Base-by-base conservation (phyloP, 805 yeast species). In the Debaryomyces maramus region DNA sequence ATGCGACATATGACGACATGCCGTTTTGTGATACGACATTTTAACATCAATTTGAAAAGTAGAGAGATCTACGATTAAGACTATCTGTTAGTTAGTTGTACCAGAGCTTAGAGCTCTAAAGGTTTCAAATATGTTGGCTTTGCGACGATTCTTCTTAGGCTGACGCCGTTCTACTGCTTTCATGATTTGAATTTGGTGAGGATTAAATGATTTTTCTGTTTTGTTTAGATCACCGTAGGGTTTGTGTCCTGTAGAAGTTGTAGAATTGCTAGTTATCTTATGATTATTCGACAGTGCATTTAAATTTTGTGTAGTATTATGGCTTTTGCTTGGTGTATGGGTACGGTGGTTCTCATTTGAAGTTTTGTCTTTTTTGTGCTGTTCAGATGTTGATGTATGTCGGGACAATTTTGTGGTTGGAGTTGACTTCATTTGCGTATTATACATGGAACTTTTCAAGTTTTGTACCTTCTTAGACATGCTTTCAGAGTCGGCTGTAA, bases 321-420 rank as follows among this genome's bases (percentile, higher is more conserved):
- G n/a, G n/a, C n/a, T n/a, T n/a, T n/a, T n/a, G n/a, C n/a, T n/a
- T n/a, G n/a, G n/a, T n/a, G n/a, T n/a, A n/a, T n/a, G n/a, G n/a
- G n/a, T n/a, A n/a, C n/a, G n/a, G n/a, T n/a, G n/a, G n/a, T n/a
- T n/a, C n/a, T n/a, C n/a, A n/a, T n/a, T n/a, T n/a, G n/a, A n/a
- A n/a, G n/a, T n/a, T n/a, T n/a, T n/a, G n/a, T n/a, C n/a, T n/a
- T n/a, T n/a, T n/a, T n/a, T n/a, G n/a, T n/a, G n/a, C n/a, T n/a
- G n/a, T n/a, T n/a, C n/a, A n/a, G n/a, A n/a, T n/a, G n/a, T 24
- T 3, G 45, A 19, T 6, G 42, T 32, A 29, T 36, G 40, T 8
- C 34, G 41, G 2, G 52, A 40, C 16, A 46, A 8, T 24, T 48
- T 44, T 4, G 61, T 55, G 6, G 61, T 56, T 8, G 63, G 50